Percentiles rank a stretch among this genome's conserved stretches.
phyloP scores from a whole-genome alignment of 352 stramenopile species.

The Pythium brachiatum region DNA sequence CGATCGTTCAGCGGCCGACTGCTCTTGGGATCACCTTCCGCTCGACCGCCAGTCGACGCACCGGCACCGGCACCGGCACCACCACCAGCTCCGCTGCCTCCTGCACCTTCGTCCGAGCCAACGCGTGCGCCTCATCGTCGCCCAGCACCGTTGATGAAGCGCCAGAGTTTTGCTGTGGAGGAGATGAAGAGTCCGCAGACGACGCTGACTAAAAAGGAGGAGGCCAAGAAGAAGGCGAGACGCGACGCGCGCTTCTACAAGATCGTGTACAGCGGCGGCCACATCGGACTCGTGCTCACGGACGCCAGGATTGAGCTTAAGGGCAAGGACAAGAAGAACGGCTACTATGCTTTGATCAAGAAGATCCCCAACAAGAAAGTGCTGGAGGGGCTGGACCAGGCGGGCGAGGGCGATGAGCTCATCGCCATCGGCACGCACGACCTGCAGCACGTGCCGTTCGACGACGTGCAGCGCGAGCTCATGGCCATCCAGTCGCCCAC shows the following conservation, averaged over 20 bases:
- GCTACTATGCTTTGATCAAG: conserved; percentile 60
- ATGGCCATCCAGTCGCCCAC: conserved; percentile 41
- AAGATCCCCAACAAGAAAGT: conserved; percentile 47
- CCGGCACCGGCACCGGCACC: neutral
- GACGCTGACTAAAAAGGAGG: conserved; percentile 4
- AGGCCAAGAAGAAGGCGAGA: conserved; percentile 32
- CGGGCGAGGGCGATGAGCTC: conserved; percentile 52
- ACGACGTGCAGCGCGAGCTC: conserved; percentile 54
- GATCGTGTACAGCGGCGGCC: conserved; percentile 50
- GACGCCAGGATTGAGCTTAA: conserved; percentile 48
- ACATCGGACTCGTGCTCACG: conserved; percentile 37
- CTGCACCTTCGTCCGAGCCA: conserved; percentile 3
- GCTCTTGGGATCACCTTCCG: neutral
- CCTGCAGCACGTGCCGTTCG: conserved; percentile 60
- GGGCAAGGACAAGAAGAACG: conserved; percentile 58
- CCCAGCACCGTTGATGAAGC: conserved; percentile 35
- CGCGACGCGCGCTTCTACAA: conserved; percentile 59
- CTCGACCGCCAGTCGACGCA: conserved; percentile 2
- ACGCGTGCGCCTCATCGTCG: conserved; percentile 11
- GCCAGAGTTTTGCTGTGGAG: conserved; percentile 63
- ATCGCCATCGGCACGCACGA: conserved; percentile 67
- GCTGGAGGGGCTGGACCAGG: conserved; percentile 53
- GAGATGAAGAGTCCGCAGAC: conserved; percentile 22
- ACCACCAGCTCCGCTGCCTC: neutral
- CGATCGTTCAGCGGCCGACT: conserved; percentile 8